phyloP scores from a whole-genome alignment of 805 yeast genomes.

The Sporopachydermia lactativora region DNA sequence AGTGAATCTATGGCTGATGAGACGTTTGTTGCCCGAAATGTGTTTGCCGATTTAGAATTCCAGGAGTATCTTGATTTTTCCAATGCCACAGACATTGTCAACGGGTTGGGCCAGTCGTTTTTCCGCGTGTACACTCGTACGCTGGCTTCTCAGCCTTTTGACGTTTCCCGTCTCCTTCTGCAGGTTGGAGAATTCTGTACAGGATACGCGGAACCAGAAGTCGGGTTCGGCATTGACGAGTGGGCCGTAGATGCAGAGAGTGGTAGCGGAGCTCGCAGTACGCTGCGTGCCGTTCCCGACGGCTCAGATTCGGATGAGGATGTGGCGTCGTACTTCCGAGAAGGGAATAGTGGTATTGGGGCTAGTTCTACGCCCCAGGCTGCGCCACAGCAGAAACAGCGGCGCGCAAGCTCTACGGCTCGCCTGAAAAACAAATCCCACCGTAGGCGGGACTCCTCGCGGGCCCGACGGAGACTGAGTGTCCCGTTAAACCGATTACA shows the following conservation, averaged over 20 bases:
- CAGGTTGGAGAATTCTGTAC: constrained; percentile 60
- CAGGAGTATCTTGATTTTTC: constrained; percentile 47
- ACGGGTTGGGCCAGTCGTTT: constrained; percentile 45
- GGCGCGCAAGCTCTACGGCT: not conserved
- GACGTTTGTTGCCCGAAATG: constrained; percentile 17
- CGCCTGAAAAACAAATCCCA: not conserved
- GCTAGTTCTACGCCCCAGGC: not conserved
- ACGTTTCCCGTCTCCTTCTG: constrained; percentile 58
- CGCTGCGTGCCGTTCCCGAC: constrained; percentile 8
- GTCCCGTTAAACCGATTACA: constrained; percentile 2
- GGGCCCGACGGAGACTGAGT: not conserved
- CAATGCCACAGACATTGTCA: constrained; percentile 41
- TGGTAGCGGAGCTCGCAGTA: constrained; percentile 13
- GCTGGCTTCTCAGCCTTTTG: constrained; percentile 76
- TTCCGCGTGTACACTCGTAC: constrained; percentile 55
- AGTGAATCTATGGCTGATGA: constrained; percentile 7
- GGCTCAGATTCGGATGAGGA: constrained; percentile 12
- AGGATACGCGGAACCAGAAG: constrained; percentile 1
- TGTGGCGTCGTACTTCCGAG: constrained; percentile 7
- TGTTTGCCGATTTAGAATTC: constrained; percentile 45
- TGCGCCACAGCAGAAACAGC: not conserved
- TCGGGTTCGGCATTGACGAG: not conserved
- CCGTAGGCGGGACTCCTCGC: not conserved
- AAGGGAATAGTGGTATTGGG: not conserved
- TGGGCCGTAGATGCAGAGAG: not conserved